Evolutionary conservation across 495 filamentous ascomycete species (phyloP), one percentile per base, ranked within the genome.

Genomic region (Penicillium egyptiacum): DNA sequence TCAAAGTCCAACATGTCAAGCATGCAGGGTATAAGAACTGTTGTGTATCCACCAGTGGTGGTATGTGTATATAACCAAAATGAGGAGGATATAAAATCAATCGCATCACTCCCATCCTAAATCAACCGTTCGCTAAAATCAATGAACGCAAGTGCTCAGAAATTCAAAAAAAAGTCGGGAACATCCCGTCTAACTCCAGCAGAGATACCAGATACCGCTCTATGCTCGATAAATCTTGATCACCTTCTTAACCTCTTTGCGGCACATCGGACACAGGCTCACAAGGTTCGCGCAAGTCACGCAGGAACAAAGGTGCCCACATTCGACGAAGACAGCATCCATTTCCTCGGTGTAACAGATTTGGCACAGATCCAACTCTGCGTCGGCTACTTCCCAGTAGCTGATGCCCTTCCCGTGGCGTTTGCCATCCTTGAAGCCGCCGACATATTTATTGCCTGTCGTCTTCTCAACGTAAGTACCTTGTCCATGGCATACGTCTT

Each of bases 221-320:
- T 61, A 79, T 55, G 75, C 81, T 55, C 70, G 68, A 63, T 78
- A 86, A 47, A 87, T 76, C 73, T 82, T 84, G 54, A 86, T 78
- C 37, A 83, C 80, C 46, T 66, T 79, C 60, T 79, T 66, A 43
- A 88, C 82, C 53, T 69, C 75, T 73, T 80, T 82, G 57, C 85
- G 77, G 60, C 86, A 88, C 50, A 88, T 81, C 44, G 86, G 85
- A 63, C 86, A 88, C 41, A 75, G 70, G 31, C 85, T 83, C n/a
- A 88, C 77, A 63, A 80, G 78, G 46, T 76, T 78, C 30, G 86
- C 85, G 59, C 86, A 88, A 20, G 75, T 76, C 55, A 84, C 71
- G 56, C 86, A 88, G 2, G 85, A 81, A 49, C 81, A 81, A 41
- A 88, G 80, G 63, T 88, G 86, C 1, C 86, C 86, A 58, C 86